Percentiles rank a stretch among this genome's conserved stretches.
phyloP scores from a whole-genome alignment of 73 alveolate species.

The Uronychia binucleata region DNA sequence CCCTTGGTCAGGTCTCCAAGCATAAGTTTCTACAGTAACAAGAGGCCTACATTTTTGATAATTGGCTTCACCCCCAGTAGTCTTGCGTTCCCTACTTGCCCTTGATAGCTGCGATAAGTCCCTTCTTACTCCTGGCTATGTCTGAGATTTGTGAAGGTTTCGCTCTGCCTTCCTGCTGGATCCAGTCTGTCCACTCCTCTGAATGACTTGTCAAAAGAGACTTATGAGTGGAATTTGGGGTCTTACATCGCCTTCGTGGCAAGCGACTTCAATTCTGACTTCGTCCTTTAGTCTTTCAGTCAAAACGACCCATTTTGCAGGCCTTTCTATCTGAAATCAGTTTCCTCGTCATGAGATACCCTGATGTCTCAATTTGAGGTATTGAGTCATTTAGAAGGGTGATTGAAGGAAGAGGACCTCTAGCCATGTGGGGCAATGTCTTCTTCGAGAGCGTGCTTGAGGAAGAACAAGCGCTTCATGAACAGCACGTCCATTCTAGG shows the following conservation, averaged over 20 bases:
- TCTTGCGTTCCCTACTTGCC: neutral
- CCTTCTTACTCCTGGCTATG: neutral
- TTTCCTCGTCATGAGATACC: neutral
- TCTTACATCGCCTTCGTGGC: neutral
- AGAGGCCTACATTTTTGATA: neutral
- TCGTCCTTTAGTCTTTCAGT: neutral
- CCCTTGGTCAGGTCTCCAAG: neutral
- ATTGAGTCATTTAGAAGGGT: neutral
- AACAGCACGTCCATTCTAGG: slow-evolving; percentile 37
- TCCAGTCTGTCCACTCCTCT: neutral
- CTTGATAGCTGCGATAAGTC: neutral
- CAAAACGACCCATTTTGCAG: neutral
- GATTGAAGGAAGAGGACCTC: too few relatives aligned
- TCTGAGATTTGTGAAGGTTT: too few relatives aligned
- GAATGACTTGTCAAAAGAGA: neutral
- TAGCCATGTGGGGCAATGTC: too few relatives aligned
- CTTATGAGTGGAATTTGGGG: neutral
- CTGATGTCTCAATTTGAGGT: neutral
- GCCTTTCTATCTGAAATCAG: neutral
- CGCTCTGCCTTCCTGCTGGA: neutral
- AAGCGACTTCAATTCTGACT: neutral
- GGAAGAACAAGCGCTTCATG: slow-evolving; percentile 31
- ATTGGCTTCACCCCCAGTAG: neutral
- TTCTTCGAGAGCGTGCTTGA: slow-evolving; percentile 36
- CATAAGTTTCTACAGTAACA: neutral